Conservation (phyloP, 306 rosid species). For the Pyrus bretschneideri region DNA sequence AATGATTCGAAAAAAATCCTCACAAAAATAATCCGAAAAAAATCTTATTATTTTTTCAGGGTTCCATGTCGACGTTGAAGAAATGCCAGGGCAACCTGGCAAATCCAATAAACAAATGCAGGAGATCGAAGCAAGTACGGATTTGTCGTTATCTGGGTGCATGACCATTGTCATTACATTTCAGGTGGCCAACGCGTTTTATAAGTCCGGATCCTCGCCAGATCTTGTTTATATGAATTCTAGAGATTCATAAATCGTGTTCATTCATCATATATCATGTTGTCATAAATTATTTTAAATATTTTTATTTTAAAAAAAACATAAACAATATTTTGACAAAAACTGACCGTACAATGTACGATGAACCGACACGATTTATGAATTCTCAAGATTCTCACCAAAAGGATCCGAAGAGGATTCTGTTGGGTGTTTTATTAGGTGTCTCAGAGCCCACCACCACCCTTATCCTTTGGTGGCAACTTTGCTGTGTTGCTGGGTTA, state of each 20-base stretch:
- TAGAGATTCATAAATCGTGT: accelerated
- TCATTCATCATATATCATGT: too few relatives aligned
- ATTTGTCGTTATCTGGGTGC: neutral
- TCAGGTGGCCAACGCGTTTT: neutral
- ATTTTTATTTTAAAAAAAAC: too few relatives aligned
- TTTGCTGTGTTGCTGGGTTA: neutral
- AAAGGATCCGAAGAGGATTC: too few relatives aligned
- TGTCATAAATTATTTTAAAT: too few relatives aligned
- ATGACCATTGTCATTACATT: neutral
- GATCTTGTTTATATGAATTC: too few relatives aligned
- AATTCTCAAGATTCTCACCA: accelerated
- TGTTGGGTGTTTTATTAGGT: neutral
- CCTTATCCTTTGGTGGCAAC: neutral
- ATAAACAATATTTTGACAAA: too few relatives aligned
- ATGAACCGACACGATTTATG: accelerated
- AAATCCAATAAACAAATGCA: constrained; percentile 13
- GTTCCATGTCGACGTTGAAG: neutral
- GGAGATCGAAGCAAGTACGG: constrained; percentile 6
- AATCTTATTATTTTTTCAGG: neutral
- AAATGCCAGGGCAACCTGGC: constrained; percentile 15
- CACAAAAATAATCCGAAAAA: too few relatives aligned
- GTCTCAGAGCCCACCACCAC: neutral
- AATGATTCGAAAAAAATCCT: too few relatives aligned
- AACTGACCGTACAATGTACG: too few relatives aligned
- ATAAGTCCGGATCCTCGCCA: too few relatives aligned